Conservation (phyloP, 768 basidiomycete species). For the Collybia nuda region DNA sequence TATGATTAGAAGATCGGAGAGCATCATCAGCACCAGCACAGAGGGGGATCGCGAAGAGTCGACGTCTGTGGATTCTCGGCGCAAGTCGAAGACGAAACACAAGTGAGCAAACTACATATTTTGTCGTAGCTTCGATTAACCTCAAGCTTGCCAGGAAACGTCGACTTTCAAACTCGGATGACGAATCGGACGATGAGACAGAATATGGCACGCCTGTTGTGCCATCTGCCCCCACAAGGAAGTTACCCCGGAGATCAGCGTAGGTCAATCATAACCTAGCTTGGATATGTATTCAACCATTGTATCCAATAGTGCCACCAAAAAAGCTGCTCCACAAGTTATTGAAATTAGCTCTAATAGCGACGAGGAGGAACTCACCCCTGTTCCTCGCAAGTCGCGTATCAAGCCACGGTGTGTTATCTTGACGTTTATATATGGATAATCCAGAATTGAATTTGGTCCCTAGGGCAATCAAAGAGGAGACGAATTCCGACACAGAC, state of each 20-base stretch:
- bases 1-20: constrained; percentile 53
- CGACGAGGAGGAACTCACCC: constrained; percentile 32
- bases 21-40: constrained; percentile 46
- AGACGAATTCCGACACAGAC: constrained; percentile 38
- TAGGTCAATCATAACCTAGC: constrained; percentile 30
- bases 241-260: constrained; percentile 59
- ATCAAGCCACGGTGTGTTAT: constrained; percentile 13
- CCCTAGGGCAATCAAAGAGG: constrained; percentile 31
- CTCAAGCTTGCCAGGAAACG: constrained; percentile 39
- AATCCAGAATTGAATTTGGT: constrained; percentile 1
- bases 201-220: constrained; percentile 31
- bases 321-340: constrained; percentile 29
- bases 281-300: not conserved
- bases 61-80: constrained; percentile 33
- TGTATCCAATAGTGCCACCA: constrained; percentile 31
- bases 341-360: constrained; percentile 39
- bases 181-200: constrained; percentile 39
- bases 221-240: constrained; percentile 44
- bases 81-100: constrained; percentile 30
- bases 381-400: constrained; percentile 14
- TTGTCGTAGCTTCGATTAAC: too few relatives aligned
- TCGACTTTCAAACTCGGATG: constrained; percentile 53
- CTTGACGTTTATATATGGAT: constrained; percentile 9
- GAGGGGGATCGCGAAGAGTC: constrained; percentile 29
- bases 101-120: constrained; percentile 31